A percentile compares a stretch with the other conserved stretches of the same genome.
These are phyloP conservation scores for Salvia splendens DNA, from an alignment of 257 asterid genomes.

Conservation along the genomic window DNA sequence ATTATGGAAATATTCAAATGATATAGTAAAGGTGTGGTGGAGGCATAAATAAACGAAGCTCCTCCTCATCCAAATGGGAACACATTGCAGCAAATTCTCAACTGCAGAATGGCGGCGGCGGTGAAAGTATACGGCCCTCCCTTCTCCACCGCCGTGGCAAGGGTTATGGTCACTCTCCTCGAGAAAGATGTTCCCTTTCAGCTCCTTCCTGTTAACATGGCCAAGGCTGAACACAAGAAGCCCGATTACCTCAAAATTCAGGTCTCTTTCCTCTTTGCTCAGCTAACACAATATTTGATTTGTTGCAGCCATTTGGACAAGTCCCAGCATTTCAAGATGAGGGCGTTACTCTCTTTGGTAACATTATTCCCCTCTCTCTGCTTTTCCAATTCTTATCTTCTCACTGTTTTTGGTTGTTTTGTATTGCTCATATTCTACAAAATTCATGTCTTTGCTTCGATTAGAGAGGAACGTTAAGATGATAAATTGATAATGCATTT, in stretches of 20 bases:
- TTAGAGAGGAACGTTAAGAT: background rate
- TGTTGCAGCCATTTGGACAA: constrained; percentile 83
- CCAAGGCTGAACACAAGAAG: constrained; percentile 73
- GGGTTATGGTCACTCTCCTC: constrained; percentile 68
- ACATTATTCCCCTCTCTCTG: background rate
- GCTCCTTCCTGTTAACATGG: constrained; percentile 67
- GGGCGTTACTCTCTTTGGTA: constrained; percentile 69
- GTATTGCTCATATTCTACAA: background rate
- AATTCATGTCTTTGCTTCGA: background rate
- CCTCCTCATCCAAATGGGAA: no score
- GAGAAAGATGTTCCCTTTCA: constrained; percentile 78
- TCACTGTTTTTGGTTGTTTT: background rate
- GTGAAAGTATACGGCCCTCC: constrained; percentile 88
- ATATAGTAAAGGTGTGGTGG: no score
- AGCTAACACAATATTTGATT: background rate
- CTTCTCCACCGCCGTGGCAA: constrained; percentile 66
- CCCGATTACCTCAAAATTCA: constrained; percentile 83
- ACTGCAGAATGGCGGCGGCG: constrained; percentile 54
- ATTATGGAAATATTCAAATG: no score
- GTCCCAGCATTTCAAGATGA: constrained; percentile 88
- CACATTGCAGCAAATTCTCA: no score
- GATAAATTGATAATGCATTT: no score
- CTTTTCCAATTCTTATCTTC: background rate
- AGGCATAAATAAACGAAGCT: no score
- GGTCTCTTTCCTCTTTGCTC: constrained; percentile 32